A percentile compares a stretch with the other conserved stretches of the same genome.
These are phyloP conservation scores for Cystobasidium ongulense DNA, from an alignment of 768 basidiomycete species.

Conservation along the genomic window DNA sequence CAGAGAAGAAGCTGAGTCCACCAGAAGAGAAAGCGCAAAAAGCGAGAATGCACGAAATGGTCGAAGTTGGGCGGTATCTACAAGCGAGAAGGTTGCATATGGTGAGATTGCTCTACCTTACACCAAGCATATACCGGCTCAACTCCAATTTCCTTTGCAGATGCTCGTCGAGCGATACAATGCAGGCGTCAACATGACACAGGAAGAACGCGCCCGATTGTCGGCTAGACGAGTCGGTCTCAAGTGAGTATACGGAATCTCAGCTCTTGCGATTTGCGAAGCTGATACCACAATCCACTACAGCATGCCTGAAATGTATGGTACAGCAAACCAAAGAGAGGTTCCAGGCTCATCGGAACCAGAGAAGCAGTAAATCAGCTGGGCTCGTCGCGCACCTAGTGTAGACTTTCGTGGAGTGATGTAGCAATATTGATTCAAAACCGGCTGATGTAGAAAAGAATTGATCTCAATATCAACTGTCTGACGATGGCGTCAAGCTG, in stretches of 20 bases:
- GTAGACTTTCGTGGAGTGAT: background rate
- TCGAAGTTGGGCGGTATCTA: slow-evolving; percentile 5
- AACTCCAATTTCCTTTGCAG: background rate
- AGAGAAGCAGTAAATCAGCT: background rate
- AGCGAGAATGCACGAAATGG: background rate
- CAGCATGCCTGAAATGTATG: slow-evolving; percentile 16
- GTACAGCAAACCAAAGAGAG: background rate
- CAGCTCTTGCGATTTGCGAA: too few species aligned
- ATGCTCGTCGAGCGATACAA: slow-evolving; percentile 30
- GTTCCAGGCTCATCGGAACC: background rate
- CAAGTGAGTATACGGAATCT: background rate
- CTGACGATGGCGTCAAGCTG: too few species aligned
- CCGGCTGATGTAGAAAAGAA: too few species aligned
- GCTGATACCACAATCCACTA: too few species aligned
- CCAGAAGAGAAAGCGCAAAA: background rate
- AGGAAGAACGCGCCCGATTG: slow-evolving; percentile 25
- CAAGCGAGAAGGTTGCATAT: slow-evolving; percentile 9
- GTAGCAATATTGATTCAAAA: too few species aligned
- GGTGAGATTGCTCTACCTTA: background rate
- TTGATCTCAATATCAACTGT: too few species aligned
- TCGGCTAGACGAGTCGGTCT: slow-evolving; percentile 30
- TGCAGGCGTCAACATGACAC: slow-evolving; percentile 24
- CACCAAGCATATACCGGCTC: background rate
- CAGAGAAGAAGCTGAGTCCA: background rate
- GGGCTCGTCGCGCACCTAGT: background rate